These are phyloP conservation scores for Tephrocybe sp. DNA, from an alignment of 768 basidiomycete species.

Conservation along the genomic window DNA sequence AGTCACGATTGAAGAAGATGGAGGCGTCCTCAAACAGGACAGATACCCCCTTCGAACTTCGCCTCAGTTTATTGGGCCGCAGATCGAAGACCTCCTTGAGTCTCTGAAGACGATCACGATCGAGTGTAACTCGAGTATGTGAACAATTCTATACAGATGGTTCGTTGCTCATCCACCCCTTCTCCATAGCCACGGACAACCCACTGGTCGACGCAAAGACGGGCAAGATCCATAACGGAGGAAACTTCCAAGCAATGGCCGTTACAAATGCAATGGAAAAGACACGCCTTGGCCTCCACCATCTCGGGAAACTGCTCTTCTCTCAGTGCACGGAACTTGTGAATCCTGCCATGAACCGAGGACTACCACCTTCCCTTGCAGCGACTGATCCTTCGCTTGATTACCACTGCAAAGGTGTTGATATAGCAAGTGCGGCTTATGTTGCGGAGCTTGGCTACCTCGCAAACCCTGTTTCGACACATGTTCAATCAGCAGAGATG, in stretches of 20 bases:
- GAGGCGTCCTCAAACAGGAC: conserved; percentile 77
- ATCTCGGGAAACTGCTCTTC: conserved; percentile 70
- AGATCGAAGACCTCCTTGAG: conserved; percentile 74
- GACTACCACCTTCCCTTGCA: conserved; percentile 77
- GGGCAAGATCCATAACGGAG: conserved; percentile 73
- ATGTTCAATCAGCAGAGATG: conserved; percentile 88
- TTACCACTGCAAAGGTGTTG: conserved; percentile 83
- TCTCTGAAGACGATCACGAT: conserved; percentile 63
- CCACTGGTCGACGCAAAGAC: conserved; percentile 74
- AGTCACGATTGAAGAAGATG: conserved; percentile 69
- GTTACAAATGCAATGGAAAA: conserved; percentile 89
- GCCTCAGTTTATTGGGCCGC: conserved; percentile 85
- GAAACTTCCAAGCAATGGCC: conserved; percentile 89
- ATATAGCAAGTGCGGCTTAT: conserved; percentile 83
- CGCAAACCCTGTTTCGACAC: conserved; percentile 82
- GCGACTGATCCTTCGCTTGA: conserved; percentile 80
- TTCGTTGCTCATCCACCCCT: conserved; percentile 8
- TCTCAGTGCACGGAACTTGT: conserved; percentile 69
- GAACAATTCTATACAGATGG: too few species aligned
- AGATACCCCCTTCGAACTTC: conserved; percentile 74
- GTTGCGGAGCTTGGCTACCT: conserved; percentile 79
- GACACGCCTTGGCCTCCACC: conserved; percentile 70
- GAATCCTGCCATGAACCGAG: conserved; percentile 78
- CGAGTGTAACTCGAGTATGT: conserved; percentile 83
- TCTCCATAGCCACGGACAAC: conserved; percentile 76